A percentile compares a stretch with the other conserved stretches of the same genome.
phyloP scores from a whole-genome alignment of 495 filamentous ascomycete species.

The Oidiodendron maius region DNA sequence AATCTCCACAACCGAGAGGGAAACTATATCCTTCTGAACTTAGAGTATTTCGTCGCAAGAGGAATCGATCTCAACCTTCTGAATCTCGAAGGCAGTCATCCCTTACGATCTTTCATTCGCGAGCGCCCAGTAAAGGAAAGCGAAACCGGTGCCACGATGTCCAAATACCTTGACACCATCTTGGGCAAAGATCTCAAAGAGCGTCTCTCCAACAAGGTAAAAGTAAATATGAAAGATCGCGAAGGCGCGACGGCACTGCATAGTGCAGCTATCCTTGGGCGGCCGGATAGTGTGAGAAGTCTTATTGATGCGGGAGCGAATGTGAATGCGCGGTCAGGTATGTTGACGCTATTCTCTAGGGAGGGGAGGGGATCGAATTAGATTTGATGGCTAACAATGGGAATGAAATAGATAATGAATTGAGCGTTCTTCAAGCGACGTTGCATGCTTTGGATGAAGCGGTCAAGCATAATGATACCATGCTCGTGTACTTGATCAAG shows the following conservation, averaged over 20 bases:
- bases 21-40: neutral
- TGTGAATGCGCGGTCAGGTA: conserved; percentile 18
- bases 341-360: neutral
- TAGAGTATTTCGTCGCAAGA: conserved; percentile 5
- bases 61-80: conserved; percentile 18
- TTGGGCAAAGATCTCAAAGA: conserved; percentile 8
- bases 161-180: conserved; percentile 17
- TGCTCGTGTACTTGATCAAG: conserved; percentile 6
- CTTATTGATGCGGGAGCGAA: conserved; percentile 17
- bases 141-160: conserved; percentile 20
- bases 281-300: conserved; percentile 16
- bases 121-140: conserved; percentile 1
- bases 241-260: conserved; percentile 14
- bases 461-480: neutral
- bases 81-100: conserved; percentile 8
- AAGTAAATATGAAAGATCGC: conserved; percentile 15
- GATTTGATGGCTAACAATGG: neutral
- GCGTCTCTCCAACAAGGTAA: conserved; percentile 8
- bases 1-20: too few relatives aligned
- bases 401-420: neutral
- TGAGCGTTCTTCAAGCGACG: conserved; percentile 14
- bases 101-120: conserved; percentile 11
- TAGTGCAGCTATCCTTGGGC: conserved; percentile 10
- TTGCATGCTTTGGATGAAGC: conserved; percentile 8
- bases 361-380: too few relatives aligned